phyloP scores from a whole-genome alignment of 2,329 filamentous ascomycete genomes.

The Aspergillus nomiae region DNA sequence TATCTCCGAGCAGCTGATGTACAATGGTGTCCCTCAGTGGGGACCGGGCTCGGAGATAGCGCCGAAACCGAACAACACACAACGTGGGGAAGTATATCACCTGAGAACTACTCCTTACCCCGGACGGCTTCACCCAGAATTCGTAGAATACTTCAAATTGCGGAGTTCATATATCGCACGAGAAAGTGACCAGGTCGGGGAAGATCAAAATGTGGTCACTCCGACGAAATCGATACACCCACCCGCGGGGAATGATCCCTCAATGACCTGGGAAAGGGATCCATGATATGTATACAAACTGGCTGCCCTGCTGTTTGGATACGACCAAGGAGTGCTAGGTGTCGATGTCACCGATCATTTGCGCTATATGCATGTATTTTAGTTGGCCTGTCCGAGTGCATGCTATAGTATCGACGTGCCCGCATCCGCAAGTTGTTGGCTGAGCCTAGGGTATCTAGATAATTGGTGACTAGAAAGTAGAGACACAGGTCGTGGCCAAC shows the following conservation, averaged over 20 bases:
- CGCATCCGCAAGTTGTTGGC: neutral
- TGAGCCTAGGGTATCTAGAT: too few relatives aligned
- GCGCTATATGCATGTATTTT: neutral
- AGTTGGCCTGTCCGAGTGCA: neutral
- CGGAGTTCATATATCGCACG: neutral
- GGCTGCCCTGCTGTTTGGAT: slow-evolving; percentile 23
- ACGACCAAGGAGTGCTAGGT: slow-evolving; percentile 23
- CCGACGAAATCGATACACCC: neutral
- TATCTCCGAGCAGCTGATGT: neutral
- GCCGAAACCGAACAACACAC: neutral
- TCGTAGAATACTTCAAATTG: neutral
- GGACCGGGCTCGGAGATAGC: neutral
- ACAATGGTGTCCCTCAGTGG: neutral
- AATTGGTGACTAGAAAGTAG: neutral
- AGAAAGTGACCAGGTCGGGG: neutral
- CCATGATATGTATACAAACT: slow-evolving; percentile 10
- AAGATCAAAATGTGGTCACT: neutral
- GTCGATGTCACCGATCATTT: slow-evolving; percentile 21
- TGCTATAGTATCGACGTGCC: neutral
- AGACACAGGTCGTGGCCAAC: neutral
- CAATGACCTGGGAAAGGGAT: neutral
- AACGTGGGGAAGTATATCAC: neutral
- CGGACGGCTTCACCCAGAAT: neutral
- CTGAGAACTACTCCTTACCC: neutral
- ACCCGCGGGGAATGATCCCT: neutral